Base-by-base conservation (phyloP, 768 basidiomycete genomes). In the Termitomyces sp. region DNA sequence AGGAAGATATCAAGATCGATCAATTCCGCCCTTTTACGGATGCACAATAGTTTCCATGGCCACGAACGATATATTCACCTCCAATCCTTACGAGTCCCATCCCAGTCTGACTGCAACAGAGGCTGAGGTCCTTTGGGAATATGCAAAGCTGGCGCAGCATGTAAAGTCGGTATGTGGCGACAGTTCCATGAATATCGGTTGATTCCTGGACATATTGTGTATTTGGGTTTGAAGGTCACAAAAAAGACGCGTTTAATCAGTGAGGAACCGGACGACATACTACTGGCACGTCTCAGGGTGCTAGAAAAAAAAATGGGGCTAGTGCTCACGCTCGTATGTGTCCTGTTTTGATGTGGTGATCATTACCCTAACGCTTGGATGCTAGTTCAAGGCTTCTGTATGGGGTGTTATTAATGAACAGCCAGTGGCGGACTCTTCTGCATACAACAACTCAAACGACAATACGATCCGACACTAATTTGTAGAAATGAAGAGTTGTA, bases 291-390 rank as follows among this genome's bases (percentile, higher is more conserved):
- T 52, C 73, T 99, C 29, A 80, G 94, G 37, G 78, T 83, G 6
- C 75, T 99, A 47, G 96, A 98, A 68, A 84, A 89, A 70, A 96
- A 97, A 72, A 94, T 99, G 89, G 92, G 91, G 8, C 78, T 99
- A 54, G 94, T 98, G 0, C 73, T 98, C 70, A 98, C 95, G 0
- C 73, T 99, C 71, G 94, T 94, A 67, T 62, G 83, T 52, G 16
- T 56, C 37, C 24, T 37, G 29, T n/a, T 55, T n/a, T 39, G 31
- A 28, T 46, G 41, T 50, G 48, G 33, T 52, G 31, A 58, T 6
- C 62, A 90, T 89, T 37, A 45, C 20, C 51, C 29, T 34, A 31
- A 55, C 50, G 18, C 36, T 44, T 29, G 26, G 49, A 53, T 52
- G 49, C 26, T 64, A 94, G 92, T 98, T 94, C 83, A 95, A 97